phyloP scores from a whole-genome alignment of 345 rosid genomes.

The Salix suchowensis region DNA sequence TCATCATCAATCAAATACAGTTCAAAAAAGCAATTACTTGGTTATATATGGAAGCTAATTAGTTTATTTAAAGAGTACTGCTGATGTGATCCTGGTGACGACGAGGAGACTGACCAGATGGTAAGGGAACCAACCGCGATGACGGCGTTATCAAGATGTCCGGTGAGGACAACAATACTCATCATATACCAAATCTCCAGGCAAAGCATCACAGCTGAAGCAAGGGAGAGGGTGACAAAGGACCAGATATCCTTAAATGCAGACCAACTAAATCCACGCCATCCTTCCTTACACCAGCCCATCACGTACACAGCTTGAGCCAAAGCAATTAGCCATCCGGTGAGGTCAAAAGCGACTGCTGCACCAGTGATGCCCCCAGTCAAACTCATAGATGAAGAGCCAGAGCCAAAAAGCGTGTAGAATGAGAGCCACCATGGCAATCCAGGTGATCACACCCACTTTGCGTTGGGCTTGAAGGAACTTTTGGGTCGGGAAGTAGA shows the following conservation, averaged over 20 bases:
- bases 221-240: conserved; percentile 67
- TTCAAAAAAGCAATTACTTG: too few relatives aligned
- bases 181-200: conserved; percentile 82
- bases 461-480: conserved; percentile 86
- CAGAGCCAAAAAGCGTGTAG: conserved; percentile 43
- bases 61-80: too few relatives aligned
- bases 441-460: conserved; percentile 51
- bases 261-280: conserved; percentile 57
- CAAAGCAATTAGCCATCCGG: conserved; percentile 41
- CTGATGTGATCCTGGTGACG: neutral
- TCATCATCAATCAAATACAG: neutral
- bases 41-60: too few relatives aligned
- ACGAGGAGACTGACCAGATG: conserved; percentile 47
- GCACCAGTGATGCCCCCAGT: conserved; percentile 65
- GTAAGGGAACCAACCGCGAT: conserved; percentile 72
- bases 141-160: conserved; percentile 66
- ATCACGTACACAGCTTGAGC: conserved; percentile 50
- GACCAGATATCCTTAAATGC: conserved; percentile 71
- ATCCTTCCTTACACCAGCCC: conserved; percentile 58
- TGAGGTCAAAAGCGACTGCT: conserved; percentile 53
- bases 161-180: conserved; percentile 68
- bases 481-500: conserved; percentile 58
- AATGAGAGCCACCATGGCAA: conserved; percentile 40
- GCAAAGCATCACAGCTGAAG: conserved; percentile 84
- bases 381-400: conserved; percentile 40